Evolutionary conservation across 169 alveolate species (phyloP), one percentile per base, ranked within the genome.

Genomic region (Babesia bigemina): DNA sequence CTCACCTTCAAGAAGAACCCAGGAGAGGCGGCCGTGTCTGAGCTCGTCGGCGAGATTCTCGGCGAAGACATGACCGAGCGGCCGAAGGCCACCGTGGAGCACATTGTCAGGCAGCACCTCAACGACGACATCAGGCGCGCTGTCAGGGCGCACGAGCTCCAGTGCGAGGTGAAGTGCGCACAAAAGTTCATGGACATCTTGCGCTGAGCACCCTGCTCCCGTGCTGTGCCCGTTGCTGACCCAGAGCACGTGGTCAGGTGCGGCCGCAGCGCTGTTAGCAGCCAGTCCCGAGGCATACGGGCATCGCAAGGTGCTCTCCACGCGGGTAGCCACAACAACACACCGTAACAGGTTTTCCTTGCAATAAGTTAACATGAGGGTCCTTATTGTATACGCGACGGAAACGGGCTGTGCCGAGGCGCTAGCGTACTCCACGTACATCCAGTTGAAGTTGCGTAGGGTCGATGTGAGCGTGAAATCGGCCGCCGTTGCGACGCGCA

Each of bases 161-260:
- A 79, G 58, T 79, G 87, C 49, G 87, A 79, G 47, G 82, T 53
- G 47, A 70, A 70, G 70, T 79, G 87, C 59, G 87, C 87, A 10
- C 39, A 79, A 52, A 49, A 70, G 71, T 79, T 79, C 47, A 21
- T 70, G 33, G 45, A 71, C 55, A 65, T 67, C 65, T 0, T 67
- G 65, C 22, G 24, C n/a, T 67, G 76, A 67, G 22, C 12, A 11
- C 56, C 50, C 26, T 12, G 4, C 7, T 10, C 50, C 50, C 14
- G n/a, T 2, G 17, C 14, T 16, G n/a, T 45, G 7, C 50, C 4
- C 50, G 50, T 33, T 33, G 39, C 39, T 6, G 6, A 33, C 39
- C 39, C 39, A 33, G 39, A 33, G 39, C 39, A 33, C 39, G 39
- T 33, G 39, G 39, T 33, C 39, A 33, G 39, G 39, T 33, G 39